These are phyloP conservation scores for Gonapodya prolifera DNA, from an alignment of 192 early-diverging fungal species.

Conservation along the genomic window DNA sequence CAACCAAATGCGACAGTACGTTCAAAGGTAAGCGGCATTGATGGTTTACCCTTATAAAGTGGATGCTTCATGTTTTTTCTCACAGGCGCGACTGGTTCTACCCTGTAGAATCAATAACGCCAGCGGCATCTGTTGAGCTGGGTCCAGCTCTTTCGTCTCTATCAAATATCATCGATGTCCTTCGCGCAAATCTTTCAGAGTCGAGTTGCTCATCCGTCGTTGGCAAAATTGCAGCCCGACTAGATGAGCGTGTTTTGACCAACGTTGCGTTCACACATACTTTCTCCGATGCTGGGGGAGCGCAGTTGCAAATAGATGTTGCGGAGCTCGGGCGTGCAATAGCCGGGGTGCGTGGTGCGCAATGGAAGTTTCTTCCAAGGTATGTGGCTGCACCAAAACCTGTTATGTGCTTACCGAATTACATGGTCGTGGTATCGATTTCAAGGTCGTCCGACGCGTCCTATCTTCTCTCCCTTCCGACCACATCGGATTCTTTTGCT, in stretches of 20 bases:
- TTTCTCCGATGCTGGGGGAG: background rate
- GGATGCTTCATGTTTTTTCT: background rate
- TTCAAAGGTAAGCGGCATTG: background rate
- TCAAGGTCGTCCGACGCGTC: too few relatives aligned
- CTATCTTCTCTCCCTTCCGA: background rate
- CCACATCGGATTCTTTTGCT: background rate
- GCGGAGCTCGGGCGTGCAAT: background rate
- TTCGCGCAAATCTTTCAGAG: background rate
- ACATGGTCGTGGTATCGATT: too few relatives aligned
- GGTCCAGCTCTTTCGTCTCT: background rate
- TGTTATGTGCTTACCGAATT: too few relatives aligned
- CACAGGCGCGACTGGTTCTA: background rate
- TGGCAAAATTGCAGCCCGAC: background rate
- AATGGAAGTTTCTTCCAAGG: too few relatives aligned
- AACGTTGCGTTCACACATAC: background rate
- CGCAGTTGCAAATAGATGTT: background rate
- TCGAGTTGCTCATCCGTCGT: background rate
- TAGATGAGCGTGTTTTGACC: background rate
- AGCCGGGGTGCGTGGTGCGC: too few relatives aligned
- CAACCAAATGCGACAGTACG: background rate
- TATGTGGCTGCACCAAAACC: too few relatives aligned
- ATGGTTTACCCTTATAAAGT: background rate
- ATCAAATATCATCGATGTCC: background rate
- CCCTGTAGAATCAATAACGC: background rate
- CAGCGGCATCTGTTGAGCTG: background rate